Conservation (phyloP, 1,284 basidiomycete species). For the Sanguinoderma infundibulare region DNA sequence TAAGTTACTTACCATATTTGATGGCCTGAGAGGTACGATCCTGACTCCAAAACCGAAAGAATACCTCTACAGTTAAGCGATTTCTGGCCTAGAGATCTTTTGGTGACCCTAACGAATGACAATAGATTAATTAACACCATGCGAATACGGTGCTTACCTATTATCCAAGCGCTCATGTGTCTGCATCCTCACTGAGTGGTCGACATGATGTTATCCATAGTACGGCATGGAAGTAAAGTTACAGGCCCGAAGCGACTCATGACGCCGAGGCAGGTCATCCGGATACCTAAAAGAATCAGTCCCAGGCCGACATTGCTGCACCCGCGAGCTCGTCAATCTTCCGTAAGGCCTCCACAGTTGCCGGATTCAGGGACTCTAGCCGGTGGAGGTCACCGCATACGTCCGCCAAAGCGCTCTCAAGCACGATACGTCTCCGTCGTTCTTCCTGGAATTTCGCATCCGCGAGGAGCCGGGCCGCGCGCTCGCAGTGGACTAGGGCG, state of each 20-base stretch:
- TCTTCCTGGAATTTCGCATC: slow-evolving; percentile 1
- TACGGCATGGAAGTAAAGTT: background rate
- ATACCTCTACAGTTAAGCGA: too few relatives aligned
- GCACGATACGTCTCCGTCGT: background rate
- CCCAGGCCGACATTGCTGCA: background rate
- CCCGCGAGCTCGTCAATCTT: background rate
- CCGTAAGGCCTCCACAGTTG: background rate
- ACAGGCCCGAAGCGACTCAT: background rate
- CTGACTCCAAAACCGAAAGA: too few relatives aligned
- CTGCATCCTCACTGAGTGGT: too few relatives aligned
- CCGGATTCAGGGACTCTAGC: background rate
- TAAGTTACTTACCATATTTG: too few relatives aligned
- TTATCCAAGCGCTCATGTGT: too few relatives aligned
- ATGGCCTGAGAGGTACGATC: too few relatives aligned
- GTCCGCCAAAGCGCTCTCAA: slow-evolving; percentile 2
- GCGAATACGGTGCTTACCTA: too few relatives aligned
- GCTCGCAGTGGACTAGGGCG: background rate
- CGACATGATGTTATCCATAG: background rate
- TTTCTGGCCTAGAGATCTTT: too few relatives aligned
- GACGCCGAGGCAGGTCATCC: background rate
- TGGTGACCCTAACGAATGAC: too few relatives aligned
- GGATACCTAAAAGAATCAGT: background rate
- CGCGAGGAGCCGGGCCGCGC: background rate
- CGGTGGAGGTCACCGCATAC: slow-evolving; percentile 3
- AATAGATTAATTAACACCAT: too few relatives aligned